Evolutionary conservation across 2,329 filamentous ascomycete genomes (phyloP), one percentile per base, ranked within the genome.

Genomic region (Blumeria graminis): DNA sequence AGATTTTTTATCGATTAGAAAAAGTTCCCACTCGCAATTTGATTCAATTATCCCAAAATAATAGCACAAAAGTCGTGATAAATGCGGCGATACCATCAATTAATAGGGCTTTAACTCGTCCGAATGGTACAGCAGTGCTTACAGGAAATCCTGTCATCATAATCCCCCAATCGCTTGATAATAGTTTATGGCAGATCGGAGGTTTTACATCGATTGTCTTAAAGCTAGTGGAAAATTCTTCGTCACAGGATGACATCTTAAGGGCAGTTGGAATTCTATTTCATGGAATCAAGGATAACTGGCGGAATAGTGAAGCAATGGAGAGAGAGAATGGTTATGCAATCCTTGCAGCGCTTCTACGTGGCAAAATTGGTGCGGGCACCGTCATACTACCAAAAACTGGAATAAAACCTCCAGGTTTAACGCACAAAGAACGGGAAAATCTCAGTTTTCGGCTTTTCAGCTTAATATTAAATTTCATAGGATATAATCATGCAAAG

Each of bases 281-380:
- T 60, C 80, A 85, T 61, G 86, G 86, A 58, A 84, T 95, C 54
- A 83, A 85, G 61, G 83, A 85, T 60, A 96, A 85, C 66, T 98
- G 93, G 92, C 79, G 92, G 60, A 96, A 96, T 62, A 96, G 92
- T 62, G 93, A 98, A 67, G 89, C 92, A 32, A 95, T 98, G 84
- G 92, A 98, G 68, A 82, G 86, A 63, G 88, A 94, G 58, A 92
- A 93, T 62, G 93, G 90, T 0, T 98, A 95, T 66, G 84, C 86
- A 32, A 85, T 96, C 38, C 71, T 98, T 55, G 84, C 84, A 43
- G 80, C 88, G 68, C 74, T 96, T 16, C 70, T 98, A 28, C 81
- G 87, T 56, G 84, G 86, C 56, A 95, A 94, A 67, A 73, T 94
- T 35, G 84, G 83, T 5, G 62, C 64, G 53, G 74, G 75, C 55